Evolutionary conservation across 352 stramenopile species (phyloP), one percentile per base, ranked within the genome.

Genomic region (Phytophthora crassamura): DNA sequence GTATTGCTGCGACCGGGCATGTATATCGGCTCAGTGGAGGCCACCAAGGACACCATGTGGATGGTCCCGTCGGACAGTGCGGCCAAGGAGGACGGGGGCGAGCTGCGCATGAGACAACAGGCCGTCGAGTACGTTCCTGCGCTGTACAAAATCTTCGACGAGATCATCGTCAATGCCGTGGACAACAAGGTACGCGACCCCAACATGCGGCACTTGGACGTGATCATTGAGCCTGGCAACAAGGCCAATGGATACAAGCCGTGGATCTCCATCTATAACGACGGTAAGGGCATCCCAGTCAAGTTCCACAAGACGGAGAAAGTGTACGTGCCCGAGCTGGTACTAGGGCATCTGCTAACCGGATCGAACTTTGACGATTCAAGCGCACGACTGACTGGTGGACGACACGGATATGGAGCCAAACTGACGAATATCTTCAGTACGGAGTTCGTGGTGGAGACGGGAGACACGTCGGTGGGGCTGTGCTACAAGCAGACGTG

Each of bases 351-450:
- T 69, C 74, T 99, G 28, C 81, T 99, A 33, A 99, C 98, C 3
- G 97, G 98, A 59, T 98, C 90, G 15, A 99, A 99, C 86, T 99
- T 99, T 80, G 96, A 99, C 64, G 98, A 99, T 71, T 74, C 95
- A 18, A 97, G 96, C 59, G 94, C 98, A 65, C 98, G 98, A 76
- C 96, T 98, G 22, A 99, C 98, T 0, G 98, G 96, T 25, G 96
- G 96, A 14, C 78, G 95, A 33, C 97, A 99, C 68, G 96, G 96
- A 49, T 98, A 98, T 71, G 96, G 96, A 12, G 96, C 95, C 25
- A 98, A 99, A 75, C 82, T 99, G 28, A 98, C 98, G 18, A 99
- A 99, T 76, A 99, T 99, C 70, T 99, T 99, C 77, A 99, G 93
- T 57, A 97, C 75, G 5, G 80, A 99, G 68, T 99, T 99, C 78